Conservation (phyloP, 2,329 filamentous ascomycete species). For the Colletotrichum sublineola region DNA sequence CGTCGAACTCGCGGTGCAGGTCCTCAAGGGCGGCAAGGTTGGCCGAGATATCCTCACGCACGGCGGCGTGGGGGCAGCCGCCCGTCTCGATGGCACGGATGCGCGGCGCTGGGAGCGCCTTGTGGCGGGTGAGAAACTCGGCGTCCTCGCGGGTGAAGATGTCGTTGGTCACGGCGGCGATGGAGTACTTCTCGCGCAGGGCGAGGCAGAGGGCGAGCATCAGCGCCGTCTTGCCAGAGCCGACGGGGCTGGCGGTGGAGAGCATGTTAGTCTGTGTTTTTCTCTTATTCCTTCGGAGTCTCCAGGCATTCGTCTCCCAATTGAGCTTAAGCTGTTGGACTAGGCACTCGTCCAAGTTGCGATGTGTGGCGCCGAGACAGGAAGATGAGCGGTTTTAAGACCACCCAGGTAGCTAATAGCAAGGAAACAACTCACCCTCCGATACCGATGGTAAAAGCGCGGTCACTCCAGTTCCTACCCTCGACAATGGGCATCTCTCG, state of each 20-base stretch:
- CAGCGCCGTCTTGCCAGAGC: conserved; percentile 95
- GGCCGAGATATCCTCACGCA: conserved; percentile 94
- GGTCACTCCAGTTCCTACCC: conserved; percentile 86
- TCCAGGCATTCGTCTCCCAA: background rate
- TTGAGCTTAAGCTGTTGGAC: background rate
- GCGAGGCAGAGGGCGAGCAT: conserved; percentile 94
- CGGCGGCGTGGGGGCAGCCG: conserved; percentile 95
- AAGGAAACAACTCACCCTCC: conserved; percentile 78
- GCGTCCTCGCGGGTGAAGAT: conserved; percentile 99
- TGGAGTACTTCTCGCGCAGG: conserved; percentile 83
- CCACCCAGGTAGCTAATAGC: background rate
- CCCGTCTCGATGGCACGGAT: conserved; percentile 98
- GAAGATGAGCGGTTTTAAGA: conserved; percentile 22
- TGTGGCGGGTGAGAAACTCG: conserved; percentile 92
- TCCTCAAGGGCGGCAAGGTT: conserved; percentile 95
- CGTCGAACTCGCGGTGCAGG: conserved; percentile 81
- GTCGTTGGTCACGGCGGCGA: conserved; percentile 98
- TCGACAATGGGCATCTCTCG: conserved; percentile 95
- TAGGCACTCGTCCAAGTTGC: background rate
- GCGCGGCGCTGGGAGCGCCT: conserved; percentile 83
- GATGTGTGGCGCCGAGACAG: background rate
- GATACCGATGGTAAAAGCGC: conserved; percentile 97
- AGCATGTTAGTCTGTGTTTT: conserved; percentile 34
- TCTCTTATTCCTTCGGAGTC: background rate
- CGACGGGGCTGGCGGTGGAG: conserved; percentile 78